phyloP scores from a whole-genome alignment of 2,329 filamentous ascomycete species.

The Arthroderma sp. region DNA sequence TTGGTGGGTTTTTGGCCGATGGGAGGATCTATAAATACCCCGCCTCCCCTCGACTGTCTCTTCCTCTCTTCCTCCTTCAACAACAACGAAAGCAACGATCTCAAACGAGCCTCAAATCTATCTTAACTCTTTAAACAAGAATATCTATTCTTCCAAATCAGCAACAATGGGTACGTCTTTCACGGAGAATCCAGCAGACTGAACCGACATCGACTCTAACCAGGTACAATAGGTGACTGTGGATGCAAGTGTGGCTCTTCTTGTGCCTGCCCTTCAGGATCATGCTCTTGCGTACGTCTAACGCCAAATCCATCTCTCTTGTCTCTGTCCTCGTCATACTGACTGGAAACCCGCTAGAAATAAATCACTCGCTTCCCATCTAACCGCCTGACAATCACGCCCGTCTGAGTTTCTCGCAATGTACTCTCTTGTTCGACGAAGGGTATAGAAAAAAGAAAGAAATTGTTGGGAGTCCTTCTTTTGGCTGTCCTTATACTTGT shows the following conservation, averaged over 20 bases:
- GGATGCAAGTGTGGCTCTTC: constrained; percentile 28
- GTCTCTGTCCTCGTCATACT: neutral
- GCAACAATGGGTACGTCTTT: neutral
- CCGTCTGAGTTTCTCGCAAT: neutral
- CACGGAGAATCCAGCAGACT: neutral
- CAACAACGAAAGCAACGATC: neutral
- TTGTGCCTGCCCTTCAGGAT: constrained; percentile 29
- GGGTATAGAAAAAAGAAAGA: too few relatives aligned
- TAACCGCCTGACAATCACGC: neutral
- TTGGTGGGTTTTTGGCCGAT: too few relatives aligned
- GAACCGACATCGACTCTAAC: too few relatives aligned
- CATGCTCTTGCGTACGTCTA: constrained; percentile 27
- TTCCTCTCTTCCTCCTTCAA: neutral
- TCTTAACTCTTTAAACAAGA: too few relatives aligned
- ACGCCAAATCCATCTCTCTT: neutral
- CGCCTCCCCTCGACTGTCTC: neutral
- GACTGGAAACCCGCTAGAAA: too few relatives aligned
- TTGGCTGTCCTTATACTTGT: too few relatives aligned
- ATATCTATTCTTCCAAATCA: neutral
- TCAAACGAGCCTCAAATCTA: neutral
- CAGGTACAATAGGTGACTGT: constrained; percentile 18
- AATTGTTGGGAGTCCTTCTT: too few relatives aligned
- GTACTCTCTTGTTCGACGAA: neutral
- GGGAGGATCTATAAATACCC: too few relatives aligned
- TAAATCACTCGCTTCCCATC: neutral